Percentiles rank a stretch among this genome's conserved stretches.
Conservation (phyloP, 2,329 filamentous ascomycete species). For the Blastomyces silverae region DNA sequence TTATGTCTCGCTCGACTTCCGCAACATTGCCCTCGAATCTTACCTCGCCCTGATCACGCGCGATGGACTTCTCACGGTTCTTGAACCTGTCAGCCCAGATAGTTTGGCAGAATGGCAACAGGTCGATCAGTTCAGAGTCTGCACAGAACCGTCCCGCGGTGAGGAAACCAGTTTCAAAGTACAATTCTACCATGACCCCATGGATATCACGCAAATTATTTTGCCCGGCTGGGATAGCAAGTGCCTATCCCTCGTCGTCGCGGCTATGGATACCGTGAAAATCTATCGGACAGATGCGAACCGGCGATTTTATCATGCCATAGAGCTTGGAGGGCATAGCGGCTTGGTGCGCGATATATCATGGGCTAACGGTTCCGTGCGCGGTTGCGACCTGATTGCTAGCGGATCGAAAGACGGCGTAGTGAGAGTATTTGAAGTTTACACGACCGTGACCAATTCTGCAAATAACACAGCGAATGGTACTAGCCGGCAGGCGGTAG, state of each 20-base stretch:
- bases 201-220: slow-evolving; percentile 63
- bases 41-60: slow-evolving; percentile 79
- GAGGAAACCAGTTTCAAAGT: slow-evolving; percentile 84
- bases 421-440: slow-evolving; percentile 72
- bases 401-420: slow-evolving; percentile 89
- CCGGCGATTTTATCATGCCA: slow-evolving; percentile 78
- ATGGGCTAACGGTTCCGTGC: slow-evolving; percentile 86
- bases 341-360: slow-evolving; percentile 78
- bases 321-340: slow-evolving; percentile 65
- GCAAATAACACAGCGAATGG: slow-evolving; percentile 27
- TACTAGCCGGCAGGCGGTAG: slow-evolving; percentile 27
- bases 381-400: slow-evolving; percentile 83
- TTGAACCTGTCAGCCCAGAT: slow-evolving; percentile 80
- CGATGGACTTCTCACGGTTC: slow-evolving; percentile 71
- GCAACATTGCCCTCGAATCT: slow-evolving; percentile 73
- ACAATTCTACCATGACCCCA: slow-evolving; percentile 78
- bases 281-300: slow-evolving; percentile 70
- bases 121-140: slow-evolving; percentile 70
- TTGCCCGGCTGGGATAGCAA: slow-evolving; percentile 74
- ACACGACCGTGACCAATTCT: slow-evolving; percentile 32
- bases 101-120: slow-evolving; percentile 67
- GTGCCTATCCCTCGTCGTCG: slow-evolving; percentile 73
- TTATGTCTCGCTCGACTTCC: slow-evolving; percentile 75
- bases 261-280: slow-evolving; percentile 73
- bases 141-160: slow-evolving; percentile 62